Conservation (phyloP, 805 yeast genomes). For the Priceomyces carsonii region DNA sequence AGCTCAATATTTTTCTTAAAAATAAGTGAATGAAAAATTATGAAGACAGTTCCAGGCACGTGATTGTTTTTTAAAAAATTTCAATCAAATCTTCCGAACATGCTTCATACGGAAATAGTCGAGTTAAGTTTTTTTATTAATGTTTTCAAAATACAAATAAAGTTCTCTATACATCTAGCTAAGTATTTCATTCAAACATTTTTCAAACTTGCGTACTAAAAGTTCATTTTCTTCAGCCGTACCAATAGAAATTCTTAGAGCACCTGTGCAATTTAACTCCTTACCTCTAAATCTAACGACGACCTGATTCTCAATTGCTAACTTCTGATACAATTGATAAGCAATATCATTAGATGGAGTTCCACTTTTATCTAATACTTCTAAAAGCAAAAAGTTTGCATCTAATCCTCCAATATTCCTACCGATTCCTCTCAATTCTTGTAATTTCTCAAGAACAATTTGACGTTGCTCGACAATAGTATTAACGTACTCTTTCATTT, state of each 20-base stretch:
- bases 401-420: constrained; percentile 79
- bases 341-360: constrained; percentile 72
- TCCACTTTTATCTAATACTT: constrained; percentile 63
- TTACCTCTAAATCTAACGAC: constrained; percentile 91
- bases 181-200: constrained; percentile 19
- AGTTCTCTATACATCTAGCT: background rate
- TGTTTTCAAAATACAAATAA: background rate
- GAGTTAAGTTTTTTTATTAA: too few species aligned
- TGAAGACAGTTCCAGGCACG: too few species aligned
- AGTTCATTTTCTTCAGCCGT: constrained; percentile 69
- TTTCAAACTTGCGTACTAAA: constrained; percentile 51
- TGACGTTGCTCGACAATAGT: constrained; percentile 57
- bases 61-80: too few species aligned
- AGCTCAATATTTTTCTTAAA: too few species aligned
- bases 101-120: too few species aligned
- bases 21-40: too few species aligned
- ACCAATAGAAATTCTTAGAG: constrained; percentile 85
- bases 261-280: constrained; percentile 88
- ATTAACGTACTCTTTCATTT: constrained; percentile 58
- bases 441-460: constrained; percentile 53
- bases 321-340: constrained; percentile 55
- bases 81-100: too few species aligned
- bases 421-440: constrained; percentile 64
- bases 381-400: constrained; percentile 80
- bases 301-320: constrained; percentile 74